Conservation (phyloP, 805 yeast genomes). For the Candida khao-thaluensis region DNA sequence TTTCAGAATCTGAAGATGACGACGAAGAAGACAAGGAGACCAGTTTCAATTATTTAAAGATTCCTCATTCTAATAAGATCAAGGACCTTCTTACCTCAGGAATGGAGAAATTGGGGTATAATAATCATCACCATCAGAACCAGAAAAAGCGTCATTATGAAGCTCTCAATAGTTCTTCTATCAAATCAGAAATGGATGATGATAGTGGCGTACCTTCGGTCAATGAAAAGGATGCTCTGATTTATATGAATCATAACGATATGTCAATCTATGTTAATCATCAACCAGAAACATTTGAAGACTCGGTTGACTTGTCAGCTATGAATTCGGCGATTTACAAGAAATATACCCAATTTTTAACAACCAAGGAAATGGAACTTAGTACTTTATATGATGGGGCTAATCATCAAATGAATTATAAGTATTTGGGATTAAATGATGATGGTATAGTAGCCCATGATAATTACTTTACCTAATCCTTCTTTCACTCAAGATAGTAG, state of each 20-base stretch:
- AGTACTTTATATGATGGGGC: conserved; percentile 2
- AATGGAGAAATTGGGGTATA: conserved; percentile 18
- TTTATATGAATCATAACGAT: conserved; percentile 10
- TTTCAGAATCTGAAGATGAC: conserved; percentile 9
- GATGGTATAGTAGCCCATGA: conserved; percentile 12
- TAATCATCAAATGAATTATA: conserved; percentile 5
- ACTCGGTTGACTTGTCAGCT: not conserved
- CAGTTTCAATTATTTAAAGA: conserved; percentile 15
- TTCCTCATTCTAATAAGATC: conserved; percentile 15
- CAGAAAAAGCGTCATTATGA: conserved; percentile 4
- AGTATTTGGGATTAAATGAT: conserved; percentile 10
- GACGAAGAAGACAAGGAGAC: conserved; percentile 7
- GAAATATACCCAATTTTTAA: conserved; percentile 7
- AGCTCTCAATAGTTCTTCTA: not conserved
- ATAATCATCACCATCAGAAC: not conserved
- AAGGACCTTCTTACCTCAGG: conserved; percentile 17
- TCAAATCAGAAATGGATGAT: conserved; percentile 6
- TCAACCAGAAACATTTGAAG: not conserved
- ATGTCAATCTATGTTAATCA: not conserved
- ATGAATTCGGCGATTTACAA: conserved; percentile 6
- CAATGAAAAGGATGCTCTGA: conserved; percentile 4
- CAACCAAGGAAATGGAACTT: conserved; percentile 5
- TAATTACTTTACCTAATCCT: conserved; percentile 12
- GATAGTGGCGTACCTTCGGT: conserved; percentile 6
- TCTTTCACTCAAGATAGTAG: not conserved